Percentiles rank a stretch among this genome's conserved stretches.
Conservation (phyloP, 176 grass and related monocot genomes). For the Triticum aestivum region DNA sequence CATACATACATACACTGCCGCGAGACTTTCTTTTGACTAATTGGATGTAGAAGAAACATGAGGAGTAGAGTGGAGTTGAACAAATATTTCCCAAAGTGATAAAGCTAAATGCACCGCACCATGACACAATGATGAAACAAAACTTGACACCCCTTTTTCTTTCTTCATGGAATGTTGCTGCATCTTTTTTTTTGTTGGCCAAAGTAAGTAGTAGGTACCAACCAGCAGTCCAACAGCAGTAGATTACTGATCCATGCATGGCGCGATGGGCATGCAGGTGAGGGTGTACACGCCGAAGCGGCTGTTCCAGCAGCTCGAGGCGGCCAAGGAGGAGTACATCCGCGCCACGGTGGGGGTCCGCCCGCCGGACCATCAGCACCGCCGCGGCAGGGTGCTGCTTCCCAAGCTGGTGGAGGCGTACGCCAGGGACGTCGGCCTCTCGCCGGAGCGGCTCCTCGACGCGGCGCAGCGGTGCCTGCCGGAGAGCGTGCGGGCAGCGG, state of each 20-base stretch:
- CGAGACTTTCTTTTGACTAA: background rate
- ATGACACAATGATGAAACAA: conserved; percentile 46
- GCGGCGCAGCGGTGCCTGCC: conserved; percentile 85
- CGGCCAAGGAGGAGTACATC: conserved; percentile 89
- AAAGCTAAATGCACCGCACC: background rate
- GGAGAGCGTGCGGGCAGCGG: conserved; percentile 72
- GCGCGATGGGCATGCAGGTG: conserved; percentile 43
- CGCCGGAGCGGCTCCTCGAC: conserved; percentile 66
- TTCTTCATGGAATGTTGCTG: conserved; percentile 24
- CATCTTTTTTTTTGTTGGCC: conserved; percentile 8
- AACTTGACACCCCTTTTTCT: conserved; percentile 22
- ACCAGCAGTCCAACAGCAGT: background rate
- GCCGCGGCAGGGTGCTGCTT: conserved; percentile 62
- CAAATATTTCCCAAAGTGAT: conserved; percentile 45
- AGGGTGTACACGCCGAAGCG: conserved; percentile 71
- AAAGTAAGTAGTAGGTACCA: conserved; percentile 27
- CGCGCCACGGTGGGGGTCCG: conserved; percentile 76
- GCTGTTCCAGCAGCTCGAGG: conserved; percentile 84
- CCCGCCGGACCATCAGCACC: conserved; percentile 12
- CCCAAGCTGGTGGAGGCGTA: conserved; percentile 78
- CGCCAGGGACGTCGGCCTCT: conserved; percentile 73
- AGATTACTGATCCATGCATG: background rate
- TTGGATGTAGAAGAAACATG: background rate
- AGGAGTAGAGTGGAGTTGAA: background rate
- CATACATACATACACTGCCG: background rate